Percentiles rank a stretch among this genome's conserved stretches.
Evolutionary conservation across 108 stramenopile species (phyloP).

Genomic region (Parmales sp.): DNA sequence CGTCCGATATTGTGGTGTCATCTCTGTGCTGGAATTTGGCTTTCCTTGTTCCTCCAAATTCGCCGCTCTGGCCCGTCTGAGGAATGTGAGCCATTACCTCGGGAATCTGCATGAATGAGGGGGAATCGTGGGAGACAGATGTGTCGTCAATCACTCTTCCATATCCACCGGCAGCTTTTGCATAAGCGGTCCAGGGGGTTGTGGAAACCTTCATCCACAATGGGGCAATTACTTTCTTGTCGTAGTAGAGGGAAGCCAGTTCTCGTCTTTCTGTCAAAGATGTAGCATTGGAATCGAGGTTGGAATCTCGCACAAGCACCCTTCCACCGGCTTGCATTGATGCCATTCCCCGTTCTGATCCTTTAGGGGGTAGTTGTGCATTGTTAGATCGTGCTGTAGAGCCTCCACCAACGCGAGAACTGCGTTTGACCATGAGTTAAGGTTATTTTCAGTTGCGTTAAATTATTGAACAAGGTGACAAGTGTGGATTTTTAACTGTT

Average conservation of each 20-base stretch:
- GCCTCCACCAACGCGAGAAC: too few relatives aligned
- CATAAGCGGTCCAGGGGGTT: neutral
- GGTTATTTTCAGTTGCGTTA: too few relatives aligned
- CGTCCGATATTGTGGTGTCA: conserved; percentile 2
- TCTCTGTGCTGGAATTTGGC: neutral
- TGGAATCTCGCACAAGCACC: too few relatives aligned
- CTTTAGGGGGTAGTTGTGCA: too few relatives aligned
- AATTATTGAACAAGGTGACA: too few relatives aligned
- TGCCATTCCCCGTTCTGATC: too few relatives aligned
- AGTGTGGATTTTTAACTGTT: too few relatives aligned
- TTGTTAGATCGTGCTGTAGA: too few relatives aligned
- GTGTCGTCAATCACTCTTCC: conserved; percentile 7
- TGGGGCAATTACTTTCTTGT: neutral
- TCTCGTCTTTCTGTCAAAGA: neutral
- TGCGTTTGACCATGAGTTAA: too few relatives aligned
- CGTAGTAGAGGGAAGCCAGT: neutral
- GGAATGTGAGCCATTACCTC: neutral
- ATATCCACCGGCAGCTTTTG: conserved; percentile 5
- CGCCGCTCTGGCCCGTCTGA: neutral
- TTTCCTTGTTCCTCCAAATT: neutral
- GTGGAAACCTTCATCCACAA: neutral
- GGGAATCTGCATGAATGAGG: neutral
- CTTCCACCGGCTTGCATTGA: too few relatives aligned
- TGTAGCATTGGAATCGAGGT: conserved; percentile 1
- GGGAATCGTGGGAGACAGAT: neutral